Base-by-base conservation (phyloP, 2,329 filamentous ascomycete genomes). In the Colletotrichum sp. region DNA sequence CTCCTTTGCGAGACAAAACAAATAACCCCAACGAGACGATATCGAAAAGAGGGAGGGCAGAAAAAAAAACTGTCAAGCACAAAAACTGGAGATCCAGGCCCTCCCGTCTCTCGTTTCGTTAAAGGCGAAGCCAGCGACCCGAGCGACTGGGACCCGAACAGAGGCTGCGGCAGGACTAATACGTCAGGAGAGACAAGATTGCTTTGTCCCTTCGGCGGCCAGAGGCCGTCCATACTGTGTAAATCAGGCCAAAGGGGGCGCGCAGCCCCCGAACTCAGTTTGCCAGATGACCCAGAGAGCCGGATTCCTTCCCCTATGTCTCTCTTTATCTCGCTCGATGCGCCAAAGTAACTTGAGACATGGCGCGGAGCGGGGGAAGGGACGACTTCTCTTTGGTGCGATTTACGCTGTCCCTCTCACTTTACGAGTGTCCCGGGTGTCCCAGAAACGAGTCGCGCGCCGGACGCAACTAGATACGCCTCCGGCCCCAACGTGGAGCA, bases 151-250 rank as follows among this genome's bases (percentile, higher is more conserved):
- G 57, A 65, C 74, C 74, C 71, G 28, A 69, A 63, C 55, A 57
- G 34, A 39, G 64, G 59, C 64, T 64, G 64, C 70, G 34, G 69
- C 63, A 75, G 59, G 34, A 69, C 71, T 75, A 73, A 66, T 59
- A 74, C 65, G 70, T 74, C 74, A 74, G 71, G 65, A 55, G 59
- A 76, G 74, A 76, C 70, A 75, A 32, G 36, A 69, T 26, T 69
- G 65, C 74, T 76, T 76, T 76, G 74, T 76, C 48, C n/a, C 2
- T 10, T 52, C 57, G 57, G 34, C 24, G 57, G 30, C 52, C 57
- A 44, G 24, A 48, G 34, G 59, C 44, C 32, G 63, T 22, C 57
- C 36, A 67, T 39, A 9, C 52, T 60, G 68, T 39, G 64, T 52
- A 68, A 60, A 28, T 70, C 48, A 36, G 32, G 32, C 32, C 32